Evolutionary conservation across 768 basidiomycete species (phyloP).

Genomic region (Pholiota microspora): DNA sequence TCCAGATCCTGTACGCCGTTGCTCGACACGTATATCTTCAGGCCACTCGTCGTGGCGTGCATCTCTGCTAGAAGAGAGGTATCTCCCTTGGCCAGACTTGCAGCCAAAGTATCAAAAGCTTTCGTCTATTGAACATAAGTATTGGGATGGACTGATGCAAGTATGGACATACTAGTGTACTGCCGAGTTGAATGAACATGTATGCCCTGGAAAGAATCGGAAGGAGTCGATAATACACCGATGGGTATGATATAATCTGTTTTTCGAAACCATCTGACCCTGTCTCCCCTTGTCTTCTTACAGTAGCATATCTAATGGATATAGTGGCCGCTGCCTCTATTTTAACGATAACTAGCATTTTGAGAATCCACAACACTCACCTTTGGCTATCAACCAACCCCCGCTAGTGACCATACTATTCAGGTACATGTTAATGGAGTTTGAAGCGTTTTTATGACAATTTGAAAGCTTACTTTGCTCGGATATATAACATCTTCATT

Average conservation of each 20-base stretch:
- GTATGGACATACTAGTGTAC: constrained; percentile 44
- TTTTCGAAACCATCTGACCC: constrained; percentile 54
- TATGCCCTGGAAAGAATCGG: constrained; percentile 69
- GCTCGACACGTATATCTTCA: constrained; percentile 60
- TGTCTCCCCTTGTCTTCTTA: constrained; percentile 64
- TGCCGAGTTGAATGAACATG: constrained; percentile 65
- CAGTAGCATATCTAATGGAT: constrained; percentile 69
- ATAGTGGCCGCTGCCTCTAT: constrained; percentile 50
- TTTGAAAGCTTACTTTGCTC: constrained; percentile 47
- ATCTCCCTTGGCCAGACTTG: constrained; percentile 52
- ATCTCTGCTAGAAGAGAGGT: constrained; percentile 66
- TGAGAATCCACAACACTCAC: constrained; percentile 27
- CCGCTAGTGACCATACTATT: constrained; percentile 60
- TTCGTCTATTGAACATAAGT: constrained; percentile 32
- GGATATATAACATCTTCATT: constrained; percentile 69
- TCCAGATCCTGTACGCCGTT: constrained; percentile 59
- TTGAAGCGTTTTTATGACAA: background rate
- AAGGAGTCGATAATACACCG: constrained; percentile 68
- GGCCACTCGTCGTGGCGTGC: constrained; percentile 66
- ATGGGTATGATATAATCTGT: constrained; percentile 72
- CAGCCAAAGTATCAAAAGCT: constrained; percentile 48
- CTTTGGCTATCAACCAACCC: constrained; percentile 67
- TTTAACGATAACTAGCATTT: background rate
- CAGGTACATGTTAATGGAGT: background rate
- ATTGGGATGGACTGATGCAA: background rate